A percentile compares a stretch with the other conserved stretches of the same genome.
Conservation (phyloP, 192 early-diverging fungal species). For the Chytriomyces confervae region DNA sequence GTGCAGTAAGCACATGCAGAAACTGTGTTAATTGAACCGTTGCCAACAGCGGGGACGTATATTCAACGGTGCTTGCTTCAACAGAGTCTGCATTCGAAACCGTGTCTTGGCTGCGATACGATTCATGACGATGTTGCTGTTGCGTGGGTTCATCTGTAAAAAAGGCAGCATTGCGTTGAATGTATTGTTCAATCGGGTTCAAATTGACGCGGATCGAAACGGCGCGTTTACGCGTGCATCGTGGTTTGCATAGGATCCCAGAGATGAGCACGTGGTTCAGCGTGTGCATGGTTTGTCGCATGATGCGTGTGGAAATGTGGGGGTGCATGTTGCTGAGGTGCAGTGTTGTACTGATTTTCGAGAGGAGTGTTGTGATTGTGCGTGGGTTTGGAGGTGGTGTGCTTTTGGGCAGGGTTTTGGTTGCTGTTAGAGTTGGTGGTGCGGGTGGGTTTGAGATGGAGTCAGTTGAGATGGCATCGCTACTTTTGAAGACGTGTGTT, state of each 20-base stretch:
- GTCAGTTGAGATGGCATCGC: background rate
- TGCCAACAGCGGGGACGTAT: too few relatives aligned
- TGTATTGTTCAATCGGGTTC: conserved; percentile 54
- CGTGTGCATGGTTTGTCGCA: conserved; percentile 80
- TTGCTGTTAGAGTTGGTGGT: background rate
- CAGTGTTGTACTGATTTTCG: conserved; percentile 70
- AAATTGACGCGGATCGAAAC: conserved; percentile 87
- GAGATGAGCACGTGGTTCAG: conserved; percentile 81
- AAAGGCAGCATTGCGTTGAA: background rate
- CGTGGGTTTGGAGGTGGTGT: conserved; percentile 56
- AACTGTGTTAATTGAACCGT: conserved; percentile 1
- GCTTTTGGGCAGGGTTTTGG: conserved; percentile 6
- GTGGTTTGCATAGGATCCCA: conserved; percentile 63
- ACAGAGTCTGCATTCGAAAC: background rate
- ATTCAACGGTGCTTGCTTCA: background rate
- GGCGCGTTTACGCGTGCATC: conserved; percentile 75
- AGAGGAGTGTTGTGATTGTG: conserved; percentile 76
- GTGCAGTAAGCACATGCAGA: conserved; percentile 10
- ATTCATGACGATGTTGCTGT: too few relatives aligned
- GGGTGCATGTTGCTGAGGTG: conserved; percentile 80
- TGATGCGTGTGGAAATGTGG: conserved; percentile 69
- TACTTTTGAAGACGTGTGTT: background rate
- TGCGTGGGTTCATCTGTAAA: background rate
- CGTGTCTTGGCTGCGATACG: background rate
- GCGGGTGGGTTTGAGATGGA: background rate